Evolutionary conservation across 2,329 filamentous ascomycete species (phyloP).

Genomic region (Helminthosporium solani): DNA sequence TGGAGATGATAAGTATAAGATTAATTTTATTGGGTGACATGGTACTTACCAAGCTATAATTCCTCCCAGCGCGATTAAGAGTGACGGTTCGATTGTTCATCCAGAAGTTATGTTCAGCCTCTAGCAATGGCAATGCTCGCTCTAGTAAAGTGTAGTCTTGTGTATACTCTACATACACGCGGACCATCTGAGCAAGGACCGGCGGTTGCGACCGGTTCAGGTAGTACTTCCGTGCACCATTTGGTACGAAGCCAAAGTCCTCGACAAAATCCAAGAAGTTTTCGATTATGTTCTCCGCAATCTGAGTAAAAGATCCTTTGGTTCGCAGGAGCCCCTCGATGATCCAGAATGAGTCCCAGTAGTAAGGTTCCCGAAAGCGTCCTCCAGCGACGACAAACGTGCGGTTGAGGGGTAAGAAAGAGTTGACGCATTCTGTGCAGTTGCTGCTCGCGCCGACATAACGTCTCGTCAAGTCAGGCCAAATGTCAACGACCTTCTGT

Average conservation of each 20-base stretch:
- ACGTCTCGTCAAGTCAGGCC: constrained; percentile 65
- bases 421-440: constrained; percentile 62
- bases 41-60: constrained; percentile 49
- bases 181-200: constrained; percentile 66
- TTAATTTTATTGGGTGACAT: not conserved
- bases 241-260: constrained; percentile 65
- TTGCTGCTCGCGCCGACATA: constrained; percentile 49
- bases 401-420: constrained; percentile 66
- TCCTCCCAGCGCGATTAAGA: constrained; percentile 50
- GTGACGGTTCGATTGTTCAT: constrained; percentile 60
- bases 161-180: constrained; percentile 63
- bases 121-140: constrained; percentile 61
- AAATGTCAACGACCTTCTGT: constrained; percentile 65
- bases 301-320: constrained; percentile 62
- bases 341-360: constrained; percentile 72
- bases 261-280: constrained; percentile 70
- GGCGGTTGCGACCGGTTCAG: constrained; percentile 69
- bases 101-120: constrained; percentile 66
- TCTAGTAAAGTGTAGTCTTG: constrained; percentile 62
- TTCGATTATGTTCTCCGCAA: constrained; percentile 67
- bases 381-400: constrained; percentile 71
- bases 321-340: constrained; percentile 65
- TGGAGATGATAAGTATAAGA: not conserved
- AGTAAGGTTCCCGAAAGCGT: constrained; percentile 70
- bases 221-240: constrained; percentile 68